These are phyloP conservation scores for Coix lacrymajobi DNA, from an alignment of 176 grass and related monocot species.

Conservation along the genomic window DNA sequence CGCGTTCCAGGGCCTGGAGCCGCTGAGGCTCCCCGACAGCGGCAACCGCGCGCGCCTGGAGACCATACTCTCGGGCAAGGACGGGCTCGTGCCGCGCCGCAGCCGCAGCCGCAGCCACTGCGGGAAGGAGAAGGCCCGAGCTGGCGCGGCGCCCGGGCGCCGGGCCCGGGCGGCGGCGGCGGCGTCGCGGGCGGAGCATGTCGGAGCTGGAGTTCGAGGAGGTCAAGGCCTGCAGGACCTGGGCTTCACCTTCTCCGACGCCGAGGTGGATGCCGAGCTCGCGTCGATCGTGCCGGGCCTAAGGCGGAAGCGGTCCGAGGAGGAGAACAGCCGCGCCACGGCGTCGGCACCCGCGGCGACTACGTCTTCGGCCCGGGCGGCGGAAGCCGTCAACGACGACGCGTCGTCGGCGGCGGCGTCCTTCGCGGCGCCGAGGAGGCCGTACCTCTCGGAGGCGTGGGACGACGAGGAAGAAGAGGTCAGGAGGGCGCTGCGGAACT, in stretches of 20 bases:
- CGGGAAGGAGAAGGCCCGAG: constrained; percentile 2
- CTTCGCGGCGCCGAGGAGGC: constrained; percentile 15
- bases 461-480: constrained; percentile 51
- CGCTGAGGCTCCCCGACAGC: constrained; percentile 13
- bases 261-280: constrained; percentile 55
- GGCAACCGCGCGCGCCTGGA: constrained; percentile 34
- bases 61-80: constrained; percentile 72
- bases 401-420: neutral
- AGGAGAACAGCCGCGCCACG: neutral
- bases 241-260: constrained; percentile 79
- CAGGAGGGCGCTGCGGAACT: constrained; percentile 43
- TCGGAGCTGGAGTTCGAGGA: constrained; percentile 92
- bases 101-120: neutral
- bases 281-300: constrained; percentile 75
- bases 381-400: neutral
- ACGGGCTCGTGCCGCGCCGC: constrained; percentile 15
- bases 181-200: constrained; percentile 54
- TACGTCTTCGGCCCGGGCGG: neutral
- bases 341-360: neutral
- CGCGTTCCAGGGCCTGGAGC: constrained; percentile 34
- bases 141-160: neutral
- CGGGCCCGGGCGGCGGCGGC: neutral
- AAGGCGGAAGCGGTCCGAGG: constrained; percentile 7
- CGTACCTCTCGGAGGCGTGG: constrained; percentile 97
- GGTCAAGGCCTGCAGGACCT: constrained; percentile 69